Percentiles rank a stretch among this genome's conserved stretches.
Conservation (phyloP, 257 asterid genomes). For the Lycium barbarum region DNA sequence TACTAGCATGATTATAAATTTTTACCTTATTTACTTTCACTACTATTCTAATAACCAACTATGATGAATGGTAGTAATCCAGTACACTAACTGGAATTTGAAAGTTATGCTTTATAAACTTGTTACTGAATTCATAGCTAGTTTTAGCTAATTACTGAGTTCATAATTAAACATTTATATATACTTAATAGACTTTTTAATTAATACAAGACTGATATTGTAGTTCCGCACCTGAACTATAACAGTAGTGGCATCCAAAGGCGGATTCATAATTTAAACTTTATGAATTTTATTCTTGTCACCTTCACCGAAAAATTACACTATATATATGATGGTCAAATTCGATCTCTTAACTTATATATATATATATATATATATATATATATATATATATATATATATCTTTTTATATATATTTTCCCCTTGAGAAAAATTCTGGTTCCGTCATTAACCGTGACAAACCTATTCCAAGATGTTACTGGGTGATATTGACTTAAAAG, state of each 20-base stretch:
- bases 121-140: background rate
- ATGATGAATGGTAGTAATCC: background rate
- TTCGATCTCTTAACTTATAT: too few species aligned
- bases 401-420: too few species aligned
- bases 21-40: constrained; percentile 16
- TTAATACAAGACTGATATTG: background rate
- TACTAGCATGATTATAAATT: background rate
- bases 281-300: too few species aligned
- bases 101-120: background rate
- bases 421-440: too few species aligned
- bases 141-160: background rate
- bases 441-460: too few species aligned
- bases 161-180: background rate
- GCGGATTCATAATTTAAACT: background rate
- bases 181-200: background rate
- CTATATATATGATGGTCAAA: too few species aligned
- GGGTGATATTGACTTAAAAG: too few species aligned
- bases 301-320: too few species aligned
- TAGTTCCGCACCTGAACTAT: background rate
- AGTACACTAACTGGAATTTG: background rate
- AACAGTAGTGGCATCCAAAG: background rate
- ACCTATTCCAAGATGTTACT: too few species aligned
- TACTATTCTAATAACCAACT: background rate
- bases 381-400: too few species aligned
- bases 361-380: too few species aligned